phyloP scores from a whole-genome alignment of 257 asterid species.

The Voacanga thouarsii region DNA sequence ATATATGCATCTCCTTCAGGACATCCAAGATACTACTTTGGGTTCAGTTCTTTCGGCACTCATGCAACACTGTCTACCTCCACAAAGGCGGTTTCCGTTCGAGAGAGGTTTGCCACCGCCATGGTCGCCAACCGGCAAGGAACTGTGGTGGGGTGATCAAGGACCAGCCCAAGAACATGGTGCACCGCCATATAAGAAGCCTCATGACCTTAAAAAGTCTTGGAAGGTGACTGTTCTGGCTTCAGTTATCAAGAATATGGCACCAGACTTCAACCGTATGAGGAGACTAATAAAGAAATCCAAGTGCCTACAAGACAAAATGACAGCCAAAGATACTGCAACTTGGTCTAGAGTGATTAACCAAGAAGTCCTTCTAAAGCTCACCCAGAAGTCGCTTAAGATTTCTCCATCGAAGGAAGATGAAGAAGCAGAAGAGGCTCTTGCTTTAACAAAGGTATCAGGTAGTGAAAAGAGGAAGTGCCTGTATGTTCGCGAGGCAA shows the following conservation, averaged over 20 bases:
- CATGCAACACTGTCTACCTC: conserved; percentile 65
- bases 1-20: conserved; percentile 40
- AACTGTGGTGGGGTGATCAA: conserved; percentile 66
- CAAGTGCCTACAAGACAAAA: conserved; percentile 54
- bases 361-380: conserved; percentile 41
- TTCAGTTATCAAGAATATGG: conserved; percentile 57
- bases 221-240: conserved; percentile 61
- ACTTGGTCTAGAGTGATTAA: conserved; percentile 47
- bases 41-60: conserved; percentile 64
- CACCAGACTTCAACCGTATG: conserved; percentile 37
- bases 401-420: conserved; percentile 23
- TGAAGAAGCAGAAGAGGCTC: not conserved
- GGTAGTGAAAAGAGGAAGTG: conserved; percentile 39
- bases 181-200: conserved; percentile 61
- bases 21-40: conserved; percentile 55
- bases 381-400: conserved; percentile 24
- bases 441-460: conserved; percentile 6
- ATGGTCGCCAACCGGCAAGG: conserved; percentile 74
- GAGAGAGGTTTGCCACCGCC: conserved; percentile 59
- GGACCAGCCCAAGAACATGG: conserved; percentile 47
- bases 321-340: conserved; percentile 51
- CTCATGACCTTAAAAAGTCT: conserved; percentile 56
- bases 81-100: conserved; percentile 58
- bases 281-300: conserved; percentile 51
- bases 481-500: conserved; percentile 5